Base-by-base conservation (phyloP, 768 basidiomycete species). In the Boletus speciosus region DNA sequence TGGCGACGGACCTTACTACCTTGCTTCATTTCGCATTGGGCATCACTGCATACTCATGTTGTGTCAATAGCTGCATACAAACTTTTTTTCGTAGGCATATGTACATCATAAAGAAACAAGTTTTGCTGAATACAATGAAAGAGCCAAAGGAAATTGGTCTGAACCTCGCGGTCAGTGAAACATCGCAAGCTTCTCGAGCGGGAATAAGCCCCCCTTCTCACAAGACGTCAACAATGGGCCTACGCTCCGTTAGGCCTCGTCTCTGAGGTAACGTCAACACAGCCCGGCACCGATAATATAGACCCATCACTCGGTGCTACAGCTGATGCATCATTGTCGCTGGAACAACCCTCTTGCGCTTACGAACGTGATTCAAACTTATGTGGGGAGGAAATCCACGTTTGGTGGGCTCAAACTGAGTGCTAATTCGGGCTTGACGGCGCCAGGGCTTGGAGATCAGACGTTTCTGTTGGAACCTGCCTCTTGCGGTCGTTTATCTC, bases 61-160 rank as follows among this genome's bases (percentile, higher is more conserved):
- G 68, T 70, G 63, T 71, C 69, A 63, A 72, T 70, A 70, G 62
- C 60, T 56, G 70, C 69, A 70, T 72, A 67, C 62, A 59, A 56
- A 52, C 51, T 47, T 51, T 58, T 51, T 55, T 62, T 56, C 58
- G 60, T 67, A 61, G 62, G 71, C 71, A 70, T 71, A 59, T 70
- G 70, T 72, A 72, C 67, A 59, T 59, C 59, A 70, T 49, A 62
- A 59, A 61, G 61, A 68, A 60, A 55, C 58, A 62, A 65, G 55
- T 55, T 62, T 60, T 67, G 59, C 61, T 67, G 55, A 71, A 63
- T 61, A 61, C 65, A 51, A 61, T 9, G 23, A 56, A 38, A 49
- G 29, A 21, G 35, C 15, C 7, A 40, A 52, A 25, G 9, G 16
- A 43, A n/a, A n/a, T 11, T 2, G 1, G 35, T 27, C 21, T 6